Evolutionary conservation across 148 eudicot species (phyloP).

Genomic region (Chenopodium formosanum): DNA sequence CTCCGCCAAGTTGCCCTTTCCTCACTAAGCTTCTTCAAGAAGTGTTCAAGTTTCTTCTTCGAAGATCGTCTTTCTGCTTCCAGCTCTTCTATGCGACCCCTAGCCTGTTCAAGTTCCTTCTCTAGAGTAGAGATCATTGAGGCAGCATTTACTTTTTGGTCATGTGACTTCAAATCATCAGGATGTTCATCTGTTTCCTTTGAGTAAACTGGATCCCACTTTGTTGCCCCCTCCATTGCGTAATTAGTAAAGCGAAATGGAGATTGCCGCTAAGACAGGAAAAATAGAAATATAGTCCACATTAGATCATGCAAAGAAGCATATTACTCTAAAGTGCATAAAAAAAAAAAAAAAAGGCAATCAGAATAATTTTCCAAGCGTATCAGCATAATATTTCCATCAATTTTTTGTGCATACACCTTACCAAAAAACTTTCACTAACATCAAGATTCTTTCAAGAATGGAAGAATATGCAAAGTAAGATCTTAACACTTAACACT

Average conservation of each 20-base stretch:
- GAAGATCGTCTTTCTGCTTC: conserved; percentile 39
- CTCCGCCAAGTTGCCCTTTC: conserved; percentile 91
- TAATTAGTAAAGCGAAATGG: conserved; percentile 52
- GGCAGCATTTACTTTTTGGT: conserved; percentile 39
- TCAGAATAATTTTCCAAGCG: not conserved
- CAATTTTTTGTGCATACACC: not conserved
- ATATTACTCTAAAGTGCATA: conserved; percentile 3
- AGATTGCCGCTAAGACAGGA: conserved; percentile 46
- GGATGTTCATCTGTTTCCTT: conserved; percentile 38
- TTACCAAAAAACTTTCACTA: not conserved
- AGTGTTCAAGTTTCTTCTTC: conserved; percentile 51
- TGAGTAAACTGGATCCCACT: conserved; percentile 71
- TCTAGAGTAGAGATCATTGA: conserved; percentile 53
- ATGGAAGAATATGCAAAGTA: not conserved
- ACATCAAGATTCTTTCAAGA: not conserved
- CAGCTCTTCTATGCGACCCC: conserved; percentile 39
- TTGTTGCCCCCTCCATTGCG: conserved; percentile 94
- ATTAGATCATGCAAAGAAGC: conserved; percentile 14
- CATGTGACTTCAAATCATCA: conserved; percentile 30
- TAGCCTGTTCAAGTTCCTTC: conserved; percentile 43
- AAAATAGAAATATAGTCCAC: conserved; percentile 12
- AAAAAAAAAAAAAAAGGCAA: not conserved
- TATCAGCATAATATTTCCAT: not conserved
- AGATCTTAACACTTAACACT: not conserved
- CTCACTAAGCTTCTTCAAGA: conserved; percentile 70